Conservation (phyloP, 768 basidiomycete species). For the Harrya chromipes region DNA sequence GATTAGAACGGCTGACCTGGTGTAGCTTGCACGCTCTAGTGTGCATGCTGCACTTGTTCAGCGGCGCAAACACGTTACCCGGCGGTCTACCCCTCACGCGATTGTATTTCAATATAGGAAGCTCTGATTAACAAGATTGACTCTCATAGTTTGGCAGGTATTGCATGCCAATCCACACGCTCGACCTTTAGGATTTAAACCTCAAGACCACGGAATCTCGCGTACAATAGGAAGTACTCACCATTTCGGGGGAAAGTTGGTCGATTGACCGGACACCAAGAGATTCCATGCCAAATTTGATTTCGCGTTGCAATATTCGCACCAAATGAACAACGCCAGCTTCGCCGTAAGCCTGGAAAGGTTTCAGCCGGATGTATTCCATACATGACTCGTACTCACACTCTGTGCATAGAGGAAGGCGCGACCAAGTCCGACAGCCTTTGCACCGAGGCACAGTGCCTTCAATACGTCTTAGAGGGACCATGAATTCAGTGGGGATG, state of each 20-base stretch:
- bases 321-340: conserved; percentile 64
- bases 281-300: conserved; percentile 70
- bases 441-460: conserved; percentile 86
- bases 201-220: conserved; percentile 1
- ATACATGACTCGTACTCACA: conserved; percentile 38
- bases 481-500: not conserved
- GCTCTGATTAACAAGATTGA: no score
- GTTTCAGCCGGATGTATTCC: conserved; percentile 2
- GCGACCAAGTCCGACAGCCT: conserved; percentile 81
- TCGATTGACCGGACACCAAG: conserved; percentile 63
- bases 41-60: no score
- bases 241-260: conserved; percentile 75
- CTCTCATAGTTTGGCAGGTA: conserved; percentile 21
- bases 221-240: conserved; percentile 30
- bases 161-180: conserved; percentile 59
- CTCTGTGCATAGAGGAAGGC: conserved; percentile 86
- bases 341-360: conserved; percentile 65
- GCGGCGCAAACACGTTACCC: no score
- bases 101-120: no score
- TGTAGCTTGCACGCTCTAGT: no score
- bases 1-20: no score
- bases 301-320: conserved; percentile 73
- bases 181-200: conserved; percentile 42
- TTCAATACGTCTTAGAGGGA: conserved; percentile 70
- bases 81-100: no score